These are phyloP conservation scores for Clonostachys sp. DNA, from an alignment of 2,329 filamentous ascomycete species.

Conservation along the genomic window DNA sequence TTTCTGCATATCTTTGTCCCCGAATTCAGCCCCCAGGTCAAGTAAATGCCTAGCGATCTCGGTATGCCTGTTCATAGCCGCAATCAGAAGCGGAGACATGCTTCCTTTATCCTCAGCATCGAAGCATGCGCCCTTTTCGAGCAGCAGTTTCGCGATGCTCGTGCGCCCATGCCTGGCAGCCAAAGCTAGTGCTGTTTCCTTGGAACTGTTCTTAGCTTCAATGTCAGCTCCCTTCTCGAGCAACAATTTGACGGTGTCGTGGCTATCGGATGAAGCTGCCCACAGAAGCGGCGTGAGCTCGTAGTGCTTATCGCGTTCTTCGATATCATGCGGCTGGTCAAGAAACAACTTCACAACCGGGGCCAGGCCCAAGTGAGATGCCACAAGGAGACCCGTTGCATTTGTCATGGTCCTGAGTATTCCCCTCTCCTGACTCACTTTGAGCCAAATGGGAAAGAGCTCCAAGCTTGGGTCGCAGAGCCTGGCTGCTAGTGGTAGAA, in stretches of 20 bases:
- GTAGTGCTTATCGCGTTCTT: background rate
- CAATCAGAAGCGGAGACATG: background rate
- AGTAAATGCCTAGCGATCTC: constrained; percentile 2
- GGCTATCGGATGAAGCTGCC: background rate
- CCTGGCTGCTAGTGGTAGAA: constrained; percentile 3
- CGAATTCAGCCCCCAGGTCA: background rate
- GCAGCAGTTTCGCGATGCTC: background rate
- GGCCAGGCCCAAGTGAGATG: background rate
- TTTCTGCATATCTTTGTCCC: background rate
- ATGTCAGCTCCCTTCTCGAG: background rate
- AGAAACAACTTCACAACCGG: background rate
- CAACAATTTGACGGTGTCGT: background rate
- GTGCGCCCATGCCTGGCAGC: constrained; percentile 1
- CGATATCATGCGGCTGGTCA: background rate
- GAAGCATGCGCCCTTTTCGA: background rate
- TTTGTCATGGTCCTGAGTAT: background rate
- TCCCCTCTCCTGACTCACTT: background rate
- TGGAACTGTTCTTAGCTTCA: background rate
- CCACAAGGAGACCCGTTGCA: constrained; percentile 1
- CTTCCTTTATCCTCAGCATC: background rate
- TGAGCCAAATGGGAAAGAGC: background rate
- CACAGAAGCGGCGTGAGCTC: background rate
- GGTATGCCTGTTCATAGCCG: constrained; percentile 4
- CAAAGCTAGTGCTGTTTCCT: background rate
- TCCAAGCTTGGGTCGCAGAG: constrained; percentile 7